Base-by-base conservation (phyloP, 148 eudicot species). In the Silene latifolia region DNA sequence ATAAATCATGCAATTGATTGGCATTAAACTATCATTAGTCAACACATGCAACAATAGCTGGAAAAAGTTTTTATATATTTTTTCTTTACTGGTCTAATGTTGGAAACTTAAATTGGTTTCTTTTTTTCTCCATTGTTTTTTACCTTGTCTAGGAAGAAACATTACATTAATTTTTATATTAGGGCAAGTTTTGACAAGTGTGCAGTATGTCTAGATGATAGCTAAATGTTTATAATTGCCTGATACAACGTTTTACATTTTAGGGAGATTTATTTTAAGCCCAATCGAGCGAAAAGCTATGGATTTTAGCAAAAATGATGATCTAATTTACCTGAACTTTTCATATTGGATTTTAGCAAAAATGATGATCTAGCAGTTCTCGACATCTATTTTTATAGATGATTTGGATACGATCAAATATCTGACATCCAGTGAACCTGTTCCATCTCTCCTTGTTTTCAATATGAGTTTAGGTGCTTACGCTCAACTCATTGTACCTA, bases 111-210 rank as follows among this genome's bases (percentile, higher is more conserved):
- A 62, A 74, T 11, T 32, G 0, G 11, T 6, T 51, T 48, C 47
- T 18, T 67, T 27, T 21, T 20, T 61, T 68, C 15, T 39, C 29
- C 48, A 32, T 27, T 25, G 58, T 59, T 73, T 59, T 61, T 6
- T 21, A 46, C 18, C 62, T 69, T 79, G 14, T 12, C 63, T 58
- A 5, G 17, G 48, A 65, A 63, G 67, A 69, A 79, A 69, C 69
- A 66, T 25, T 44, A 14, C 32, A 18, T 3, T 4, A 32, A 32
- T 48, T 68, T 47, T 32, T 69, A 59, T 20, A 60, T 68, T 61
- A 17, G 59, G 24, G 42, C 13, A 32, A 77, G 19, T 61, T 32
- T 58, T 64, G 72, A 64, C 79, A 76, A 72, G 71, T 66, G 73
- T 72, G 66, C 75, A 70, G 60, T 29, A 51, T 51, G 63, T 79